A percentile compares a stretch with the other conserved stretches of the same genome.
These are phyloP conservation scores for Chalciporus piperatus DNA, from an alignment of 768 basidiomycete genomes.

Conservation along the genomic window DNA sequence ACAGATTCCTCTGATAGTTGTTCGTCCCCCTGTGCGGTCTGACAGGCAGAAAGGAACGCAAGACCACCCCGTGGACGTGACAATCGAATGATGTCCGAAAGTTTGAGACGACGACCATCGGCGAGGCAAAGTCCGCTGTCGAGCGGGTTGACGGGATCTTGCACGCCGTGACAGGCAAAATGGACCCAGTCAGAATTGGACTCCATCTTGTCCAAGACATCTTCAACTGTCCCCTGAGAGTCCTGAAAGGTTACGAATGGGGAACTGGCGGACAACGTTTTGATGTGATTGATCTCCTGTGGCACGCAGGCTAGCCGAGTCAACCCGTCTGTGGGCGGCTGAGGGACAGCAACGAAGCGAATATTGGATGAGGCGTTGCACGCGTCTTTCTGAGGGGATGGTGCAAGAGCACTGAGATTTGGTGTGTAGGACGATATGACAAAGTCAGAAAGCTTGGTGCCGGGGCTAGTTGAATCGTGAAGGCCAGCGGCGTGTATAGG, in stretches of 20 bases:
- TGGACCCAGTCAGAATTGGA: constrained; percentile 18
- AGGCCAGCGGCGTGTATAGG: background rate
- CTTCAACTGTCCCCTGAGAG: too few species aligned
- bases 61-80: constrained; percentile 21
- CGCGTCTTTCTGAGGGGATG: background rate
- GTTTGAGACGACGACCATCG: constrained; percentile 3
- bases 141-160: constrained; percentile 28
- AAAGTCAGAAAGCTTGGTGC: background rate
- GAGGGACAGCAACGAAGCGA: constrained; percentile 4
- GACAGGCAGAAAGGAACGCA: constrained; percentile 33
- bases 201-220: background rate
- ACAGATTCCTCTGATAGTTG: constrained; percentile 28
- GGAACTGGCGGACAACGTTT: too few species aligned
- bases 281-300: constrained; percentile 21
- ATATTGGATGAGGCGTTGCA: background rate
- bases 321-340: constrained; percentile 9
- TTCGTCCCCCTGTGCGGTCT: constrained; percentile 30
- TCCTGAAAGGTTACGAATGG: background rate
- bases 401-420: constrained; percentile 18
- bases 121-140: constrained; percentile 22
- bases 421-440: constrained; percentile 24
- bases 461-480: background rate
- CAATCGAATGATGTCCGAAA: constrained; percentile 24
- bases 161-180: constrained; percentile 39
- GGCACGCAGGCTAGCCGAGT: constrained; percentile 4